phyloP scores from a whole-genome alignment of 2,329 filamentous ascomycete species.

The Hymenoscyphus infarciens region DNA sequence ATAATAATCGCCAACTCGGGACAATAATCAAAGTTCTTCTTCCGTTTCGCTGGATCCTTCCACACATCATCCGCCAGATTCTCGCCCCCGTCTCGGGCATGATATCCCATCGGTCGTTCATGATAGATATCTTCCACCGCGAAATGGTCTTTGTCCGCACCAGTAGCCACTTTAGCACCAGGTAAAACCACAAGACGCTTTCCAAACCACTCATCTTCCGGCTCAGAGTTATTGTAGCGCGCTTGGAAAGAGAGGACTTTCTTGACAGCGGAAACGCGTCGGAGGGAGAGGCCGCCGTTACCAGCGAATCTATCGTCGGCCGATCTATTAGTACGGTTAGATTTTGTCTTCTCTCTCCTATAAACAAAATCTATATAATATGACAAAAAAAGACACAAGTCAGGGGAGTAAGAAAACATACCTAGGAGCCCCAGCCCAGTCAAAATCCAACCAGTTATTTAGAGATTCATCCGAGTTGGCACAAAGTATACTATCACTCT shows the following conservation, averaged over 20 bases:
- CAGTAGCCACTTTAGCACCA: conserved; percentile 45
- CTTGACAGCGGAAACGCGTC: conserved; percentile 49
- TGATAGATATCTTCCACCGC: conserved; percentile 49
- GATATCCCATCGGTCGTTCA: conserved; percentile 52
- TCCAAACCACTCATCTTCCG: conserved; percentile 56
- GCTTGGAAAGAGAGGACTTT: conserved; percentile 47
- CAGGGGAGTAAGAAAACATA: conserved; percentile 27
- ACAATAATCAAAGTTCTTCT: conserved; percentile 52
- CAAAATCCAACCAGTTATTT: conserved; percentile 52
- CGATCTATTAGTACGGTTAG: conserved; percentile 31
- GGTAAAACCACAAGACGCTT: conserved; percentile 46
- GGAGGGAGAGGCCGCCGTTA: conserved; percentile 52
- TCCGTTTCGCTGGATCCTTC: conserved; percentile 42
- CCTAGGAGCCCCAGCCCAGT: conserved; percentile 52
- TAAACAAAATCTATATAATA: background rate
- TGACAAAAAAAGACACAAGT: background rate
- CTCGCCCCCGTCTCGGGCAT: conserved; percentile 44
- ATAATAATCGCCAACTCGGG: conserved; percentile 53
- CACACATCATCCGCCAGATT: conserved; percentile 45
- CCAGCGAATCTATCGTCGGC: conserved; percentile 46
- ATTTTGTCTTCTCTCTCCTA: background rate
- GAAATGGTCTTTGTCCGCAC: conserved; percentile 40
- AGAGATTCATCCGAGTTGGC: conserved; percentile 49
- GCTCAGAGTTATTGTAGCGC: conserved; percentile 47
- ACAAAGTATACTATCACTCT: conserved; percentile 54